Percentiles rank a stretch among this genome's conserved stretches.
Evolutionary conservation across 257 asterid genomes (phyloP).

Genomic region (Fraxinus americana): DNA sequence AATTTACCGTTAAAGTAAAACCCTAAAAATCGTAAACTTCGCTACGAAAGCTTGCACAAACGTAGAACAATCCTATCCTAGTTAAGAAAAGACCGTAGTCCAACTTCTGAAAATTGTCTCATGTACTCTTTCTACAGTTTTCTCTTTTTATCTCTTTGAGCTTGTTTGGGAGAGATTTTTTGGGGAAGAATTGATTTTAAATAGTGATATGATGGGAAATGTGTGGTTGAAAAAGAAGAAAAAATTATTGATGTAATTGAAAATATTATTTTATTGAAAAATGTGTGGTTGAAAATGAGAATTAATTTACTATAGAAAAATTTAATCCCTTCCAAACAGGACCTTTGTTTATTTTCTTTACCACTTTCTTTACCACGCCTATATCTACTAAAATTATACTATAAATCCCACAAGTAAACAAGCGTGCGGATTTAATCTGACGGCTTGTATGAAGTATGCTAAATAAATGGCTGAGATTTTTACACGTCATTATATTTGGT

Average conservation of each 20-base stretch:
- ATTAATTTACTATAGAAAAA: no score
- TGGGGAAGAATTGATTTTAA: no score
- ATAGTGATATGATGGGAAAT: no score
- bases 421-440: constrained; percentile 27
- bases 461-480: not conserved
- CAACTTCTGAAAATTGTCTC: constrained; percentile 13
- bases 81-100: constrained; percentile 26
- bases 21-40: constrained; percentile 23
- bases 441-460: constrained; percentile 7
- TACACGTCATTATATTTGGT: constrained; percentile 28
- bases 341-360: constrained; percentile 17
- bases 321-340: no score
- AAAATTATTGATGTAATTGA: no score
- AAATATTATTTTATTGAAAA: no score
- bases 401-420: not conserved
- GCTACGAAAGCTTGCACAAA: constrained; percentile 33
- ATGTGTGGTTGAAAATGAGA: no score
- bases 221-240: no score
- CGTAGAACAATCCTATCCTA: constrained; percentile 39
- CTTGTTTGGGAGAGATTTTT: no score
- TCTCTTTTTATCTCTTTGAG: constrained; percentile 25
- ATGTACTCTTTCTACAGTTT: constrained; percentile 27
- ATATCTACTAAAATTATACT: constrained; percentile 42
- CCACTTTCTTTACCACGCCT: constrained; percentile 47
- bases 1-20: constrained; percentile 11